These are phyloP conservation scores for Sinapis alba DNA, from an alignment of 441 rosid species.

Conservation along the genomic window DNA sequence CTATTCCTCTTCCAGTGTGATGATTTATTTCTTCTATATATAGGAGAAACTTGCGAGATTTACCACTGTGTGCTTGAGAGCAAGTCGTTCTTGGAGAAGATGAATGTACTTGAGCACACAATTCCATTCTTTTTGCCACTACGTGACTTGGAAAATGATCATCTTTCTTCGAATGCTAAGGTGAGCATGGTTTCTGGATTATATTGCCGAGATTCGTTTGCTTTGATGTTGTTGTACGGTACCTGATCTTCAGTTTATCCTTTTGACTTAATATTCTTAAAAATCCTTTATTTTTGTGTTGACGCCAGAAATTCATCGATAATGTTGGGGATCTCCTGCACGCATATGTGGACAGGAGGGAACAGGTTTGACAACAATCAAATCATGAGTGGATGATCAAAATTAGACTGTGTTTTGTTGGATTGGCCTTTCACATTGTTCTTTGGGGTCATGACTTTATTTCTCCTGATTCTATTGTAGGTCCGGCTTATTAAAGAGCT, in stretches of 20 bases:
- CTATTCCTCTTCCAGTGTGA: slow-evolving; percentile 1
- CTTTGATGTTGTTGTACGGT: not conserved
- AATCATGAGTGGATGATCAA: slow-evolving; percentile 14
- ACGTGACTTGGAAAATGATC: slow-evolving; percentile 88
- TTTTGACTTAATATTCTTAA: slow-evolving; percentile 9
- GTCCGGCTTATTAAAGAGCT: slow-evolving; percentile 90
- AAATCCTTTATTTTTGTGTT: not conserved
- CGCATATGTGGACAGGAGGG: slow-evolving; percentile 92
- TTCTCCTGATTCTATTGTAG: slow-evolving; percentile 47
- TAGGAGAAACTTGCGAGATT: slow-evolving; percentile 88
- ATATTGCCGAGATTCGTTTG: slow-evolving; percentile 12
- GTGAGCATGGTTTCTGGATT: slow-evolving; percentile 51
- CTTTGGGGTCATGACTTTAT: not conserved
- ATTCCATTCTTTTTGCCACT: slow-evolving; percentile 94
- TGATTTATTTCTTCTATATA: not conserved
- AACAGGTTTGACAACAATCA: slow-evolving; percentile 59
- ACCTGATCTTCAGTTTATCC: slow-evolving; percentile 12
- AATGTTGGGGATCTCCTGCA: slow-evolving; percentile 86
- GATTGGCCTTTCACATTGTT: not conserved
- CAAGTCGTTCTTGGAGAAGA: slow-evolving; percentile 93
- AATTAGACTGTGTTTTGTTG: slow-evolving; percentile 1
- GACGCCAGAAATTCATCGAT: slow-evolving; percentile 88
- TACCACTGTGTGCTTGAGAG: slow-evolving; percentile 94
- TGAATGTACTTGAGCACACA: slow-evolving; percentile 93
- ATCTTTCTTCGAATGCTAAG: slow-evolving; percentile 89